Evolutionary conservation across 2,329 filamentous ascomycete species (phyloP), one percentile per base, ranked within the genome.

Genomic region (Diplodia scrobiculata): DNA sequence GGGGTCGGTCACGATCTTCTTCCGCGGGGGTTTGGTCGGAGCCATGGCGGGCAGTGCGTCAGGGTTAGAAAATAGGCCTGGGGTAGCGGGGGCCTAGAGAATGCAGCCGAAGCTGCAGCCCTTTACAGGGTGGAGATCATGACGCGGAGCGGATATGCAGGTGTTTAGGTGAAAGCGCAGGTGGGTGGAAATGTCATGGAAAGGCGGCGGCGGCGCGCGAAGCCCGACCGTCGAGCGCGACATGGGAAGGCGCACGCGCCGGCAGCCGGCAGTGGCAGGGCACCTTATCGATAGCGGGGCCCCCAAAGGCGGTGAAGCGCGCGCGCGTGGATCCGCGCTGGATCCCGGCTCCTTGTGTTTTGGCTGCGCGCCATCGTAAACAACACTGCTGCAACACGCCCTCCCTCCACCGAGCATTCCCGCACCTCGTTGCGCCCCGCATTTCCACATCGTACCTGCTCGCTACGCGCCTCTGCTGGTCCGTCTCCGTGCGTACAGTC

Each of bases 31-130:
- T 76, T 79, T 82, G 66, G 75, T 73, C 67, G 80, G 79, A 72
- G 80, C 80, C 80, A 82, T 82, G 68, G 68, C 77, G 75, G 72
- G 72, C 74, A 74, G 75, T 73, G 73, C 75, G 70, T 29, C 21
- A 50, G 58, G 58, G 29, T 72, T 73, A 67, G 70, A 73, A 73
- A 71, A 17, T 72, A 71, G 71, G 72, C 71, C 75, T 73, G 74
- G 72, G 38, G 19, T 52, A 71, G 70, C 63, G 54, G 69, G 68
- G 73, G 75, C 73, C 72, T 71, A 71, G 69, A 77, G 77, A 78
- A 68, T 73, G 77, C 79, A 81, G 80, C 80, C 79, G 78, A 77
- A 80, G 79, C 80, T 76, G 78, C 78, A 75, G 74, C 75, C 76
- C 75, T 76, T 78, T 72, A 79, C 75, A 77, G 75, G 74, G 76